A percentile compares a stretch with the other conserved stretches of the same genome.
phyloP scores from a whole-genome alignment of 2,329 filamentous ascomycete genomes.

The Exophiala xenobiotica region DNA sequence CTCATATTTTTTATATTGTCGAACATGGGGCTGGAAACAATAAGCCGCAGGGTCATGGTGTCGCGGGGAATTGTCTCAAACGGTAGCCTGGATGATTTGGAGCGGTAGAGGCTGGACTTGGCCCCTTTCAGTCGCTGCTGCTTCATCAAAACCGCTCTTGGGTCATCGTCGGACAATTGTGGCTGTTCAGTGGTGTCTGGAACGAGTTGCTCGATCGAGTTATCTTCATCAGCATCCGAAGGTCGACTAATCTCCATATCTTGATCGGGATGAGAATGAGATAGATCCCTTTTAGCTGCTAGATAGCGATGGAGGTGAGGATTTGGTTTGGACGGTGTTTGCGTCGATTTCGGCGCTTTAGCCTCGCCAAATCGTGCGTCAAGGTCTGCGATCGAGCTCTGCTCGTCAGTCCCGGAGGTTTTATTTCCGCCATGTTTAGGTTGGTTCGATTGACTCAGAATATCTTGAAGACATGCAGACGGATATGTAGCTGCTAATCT shows the following conservation, averaged over 20 bases:
- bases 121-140: constrained; percentile 16
- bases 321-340: background rate
- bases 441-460: constrained; percentile 1
- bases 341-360: background rate
- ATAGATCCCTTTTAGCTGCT: constrained; percentile 30
- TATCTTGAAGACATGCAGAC: background rate
- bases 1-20: background rate
- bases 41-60: constrained; percentile 9
- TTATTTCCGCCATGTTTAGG: background rate
- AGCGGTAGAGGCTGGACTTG: constrained; percentile 12
- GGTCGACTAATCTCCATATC: background rate
- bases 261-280: constrained; percentile 10
- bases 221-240: background rate
- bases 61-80: constrained; percentile 19
- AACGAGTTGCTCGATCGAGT: background rate
- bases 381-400: constrained; percentile 6
- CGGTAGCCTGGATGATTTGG: constrained; percentile 22
- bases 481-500: constrained; percentile 7
- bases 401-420: background rate
- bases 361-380: constrained; percentile 2
- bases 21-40: background rate
- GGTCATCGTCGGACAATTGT: constrained; percentile 31
- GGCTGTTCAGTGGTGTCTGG: background rate
- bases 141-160: constrained; percentile 36
- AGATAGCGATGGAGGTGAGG: constrained; percentile 37